Conservation (phyloP, 169 alveolate genomes). For the Eimeria praecox region DNA sequence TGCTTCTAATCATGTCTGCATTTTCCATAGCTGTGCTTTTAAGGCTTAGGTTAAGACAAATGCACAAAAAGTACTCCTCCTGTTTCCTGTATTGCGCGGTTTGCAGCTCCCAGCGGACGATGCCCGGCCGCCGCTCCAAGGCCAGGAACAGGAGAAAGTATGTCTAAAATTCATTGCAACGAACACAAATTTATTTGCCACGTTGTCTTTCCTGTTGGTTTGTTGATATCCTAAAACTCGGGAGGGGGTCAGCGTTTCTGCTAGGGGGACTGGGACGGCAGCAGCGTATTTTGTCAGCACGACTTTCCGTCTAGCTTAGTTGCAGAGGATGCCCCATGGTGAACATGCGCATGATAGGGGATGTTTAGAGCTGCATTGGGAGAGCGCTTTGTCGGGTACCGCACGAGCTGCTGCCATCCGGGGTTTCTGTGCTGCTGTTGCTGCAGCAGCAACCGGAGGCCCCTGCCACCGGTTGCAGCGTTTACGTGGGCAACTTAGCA, state of each 20-base stretch:
- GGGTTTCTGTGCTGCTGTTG: background rate
- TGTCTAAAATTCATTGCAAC: background rate
- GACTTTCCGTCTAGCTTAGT: background rate
- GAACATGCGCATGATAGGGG: background rate
- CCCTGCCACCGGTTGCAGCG: slow-evolving; percentile 90
- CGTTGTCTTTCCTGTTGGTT: background rate
- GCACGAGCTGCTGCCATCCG: background rate
- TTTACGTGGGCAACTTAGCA: slow-evolving; percentile 94
- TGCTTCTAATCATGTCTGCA: background rate
- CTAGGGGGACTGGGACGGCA: background rate
- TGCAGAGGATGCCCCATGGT: background rate
- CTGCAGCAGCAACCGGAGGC: slow-evolving; percentile 68
- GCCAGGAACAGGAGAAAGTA: slow-evolving; percentile 71
- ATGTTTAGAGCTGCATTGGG: background rate
- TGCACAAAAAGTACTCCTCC: background rate
- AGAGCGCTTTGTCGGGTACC: background rate
- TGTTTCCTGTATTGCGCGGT: slow-evolving; percentile 28
- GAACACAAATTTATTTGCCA: background rate
- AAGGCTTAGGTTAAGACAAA: background rate
- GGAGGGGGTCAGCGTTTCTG: background rate
- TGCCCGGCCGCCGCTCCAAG: slow-evolving; percentile 71
- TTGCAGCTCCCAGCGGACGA: slow-evolving; percentile 77
- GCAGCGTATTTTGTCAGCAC: background rate
- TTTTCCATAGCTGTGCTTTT: slow-evolving; percentile 2
- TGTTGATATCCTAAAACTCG: background rate